Evolutionary conservation across 2,329 filamentous ascomycete species (phyloP), one percentile per base, ranked within the genome.

Genomic region (Fusarium coicis): DNA sequence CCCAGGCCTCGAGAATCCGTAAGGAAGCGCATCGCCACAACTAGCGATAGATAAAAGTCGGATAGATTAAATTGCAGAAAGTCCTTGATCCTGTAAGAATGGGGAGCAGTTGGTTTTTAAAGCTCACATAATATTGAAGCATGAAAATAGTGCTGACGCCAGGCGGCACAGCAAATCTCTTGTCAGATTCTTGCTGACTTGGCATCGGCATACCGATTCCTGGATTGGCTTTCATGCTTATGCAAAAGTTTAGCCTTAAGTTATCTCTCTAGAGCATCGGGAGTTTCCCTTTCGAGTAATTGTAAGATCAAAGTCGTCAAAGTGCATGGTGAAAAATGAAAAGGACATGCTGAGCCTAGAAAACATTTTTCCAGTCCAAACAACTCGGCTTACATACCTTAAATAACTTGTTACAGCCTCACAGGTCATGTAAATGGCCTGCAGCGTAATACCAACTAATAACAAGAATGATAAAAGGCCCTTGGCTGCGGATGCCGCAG

Each of bases 21-120:
- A 14, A 76, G 56, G 32, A 76, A 76, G 12, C 74, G 74, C 28
- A 76, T 68, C 28, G 50, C 65, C 43, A 30, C 42, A 32, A 19
- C 9, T 14, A 44, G 14, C 2, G 10, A 23, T 12, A 3, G 5
- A 5, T 3, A 7, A 9, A 2, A 28, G 0, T 2, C 11, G 30
- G 9, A 11, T 44, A 2, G 21, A 8, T 30, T 46, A 4, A 7
- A 5, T 4, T 12, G 23, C 2, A 10, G 8, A 32, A 21, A n/a
- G 6, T 21, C 26, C 26, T 10, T 28, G 23, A 43, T 52, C 32
- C 30, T 9, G 10, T 16, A 6, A 19, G 43, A 30, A 9, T 11
- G 19, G 36, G 37, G 30, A 34, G 49, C 19, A 18, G 4, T 32
- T 4, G 10, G n/a, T 2, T 43, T 28, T 49, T 37, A 34, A 36